Evolutionary conservation across 345 rosid species (phyloP), one percentile per base, ranked within the genome.

Genomic region (Citrus unshiu): DNA sequence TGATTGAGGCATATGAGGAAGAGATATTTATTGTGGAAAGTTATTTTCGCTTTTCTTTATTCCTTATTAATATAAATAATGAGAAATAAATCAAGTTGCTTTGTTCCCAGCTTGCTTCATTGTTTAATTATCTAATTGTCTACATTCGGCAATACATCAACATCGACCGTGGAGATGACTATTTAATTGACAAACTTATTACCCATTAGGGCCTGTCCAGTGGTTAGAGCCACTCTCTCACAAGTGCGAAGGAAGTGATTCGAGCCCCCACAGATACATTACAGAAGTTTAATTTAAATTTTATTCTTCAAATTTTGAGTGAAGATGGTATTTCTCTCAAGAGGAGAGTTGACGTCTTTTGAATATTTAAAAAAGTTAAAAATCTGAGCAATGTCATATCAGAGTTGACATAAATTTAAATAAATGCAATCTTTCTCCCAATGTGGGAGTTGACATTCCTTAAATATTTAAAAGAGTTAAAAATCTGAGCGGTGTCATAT

Each of bases 251-350:
- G 0, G 0, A 32, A 32, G 34, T 32, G 34, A 5, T 32, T 32
- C 34, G 5, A 32, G 0, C 0, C 0, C 34, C 5, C 0, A 0
- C 34, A 4, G 0, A 32, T 0, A 0, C 0, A 32, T 32, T 32
- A 0, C 0, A 32, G 34, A 3, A 0, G 0, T 32, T 32, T 32
- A 32, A 32, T 32, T 32, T 32, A 32, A 32, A 32, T 4, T 32
- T 32, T 32, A 0, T 32, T 32, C 0, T 0, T 32, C 5, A 32
- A 32, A 32, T 4, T 5, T 32, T 32, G 0, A 32, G 34, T 32
- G 34, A 32, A 4, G 0, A 3, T 0, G 4, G 0, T 32, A 0
- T 32, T 32, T 32, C 5, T 32, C 0, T 0, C 2, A 30, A 30
- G 0, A 30, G 0, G 4, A 0, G 4, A 30, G 4, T 30, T 3